Conservation (phyloP, 2,329 filamentous ascomycete species). For the Cordyceps javanica region DNA sequence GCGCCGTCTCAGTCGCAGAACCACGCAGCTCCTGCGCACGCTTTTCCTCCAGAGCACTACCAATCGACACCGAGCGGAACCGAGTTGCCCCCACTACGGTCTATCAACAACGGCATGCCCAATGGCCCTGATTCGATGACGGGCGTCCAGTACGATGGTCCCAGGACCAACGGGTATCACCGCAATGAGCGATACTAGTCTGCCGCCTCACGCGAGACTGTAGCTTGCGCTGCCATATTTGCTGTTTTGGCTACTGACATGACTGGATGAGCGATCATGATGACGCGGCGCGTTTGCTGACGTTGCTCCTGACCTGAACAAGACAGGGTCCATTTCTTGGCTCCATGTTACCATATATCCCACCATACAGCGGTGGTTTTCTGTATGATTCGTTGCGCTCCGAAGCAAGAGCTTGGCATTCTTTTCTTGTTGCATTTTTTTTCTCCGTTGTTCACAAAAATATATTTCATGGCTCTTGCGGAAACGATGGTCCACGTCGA, state of each 20-base stretch:
- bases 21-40: conserved; percentile 22
- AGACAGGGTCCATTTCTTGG: not conserved
- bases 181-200: conserved; percentile 32
- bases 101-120: conserved; percentile 38
- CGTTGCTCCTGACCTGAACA: not conserved
- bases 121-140: conserved; percentile 56
- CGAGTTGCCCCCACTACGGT: conserved; percentile 52
- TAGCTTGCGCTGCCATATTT: not conserved
- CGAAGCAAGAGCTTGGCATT: not conserved
- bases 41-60: conserved; percentile 27
- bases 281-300: not conserved
- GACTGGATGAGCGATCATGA: not conserved
- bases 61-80: conserved; percentile 30
- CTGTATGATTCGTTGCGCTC: not conserved
- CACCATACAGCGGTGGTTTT: not conserved
- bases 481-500: not conserved
- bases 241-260: not conserved
- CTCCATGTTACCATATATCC: not conserved
- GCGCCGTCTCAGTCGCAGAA: conserved; percentile 23
- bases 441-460: no score
- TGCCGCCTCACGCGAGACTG: not conserved
- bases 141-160: conserved; percentile 55
- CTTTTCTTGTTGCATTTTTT: conserved; percentile 1
- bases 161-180: conserved; percentile 40
- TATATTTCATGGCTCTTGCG: not conserved